A percentile compares a stretch with the other conserved stretches of the same genome.
These are phyloP conservation scores for Andrographis paniculata DNA, from an alignment of 305 asterid species.

Conservation along the genomic window DNA sequence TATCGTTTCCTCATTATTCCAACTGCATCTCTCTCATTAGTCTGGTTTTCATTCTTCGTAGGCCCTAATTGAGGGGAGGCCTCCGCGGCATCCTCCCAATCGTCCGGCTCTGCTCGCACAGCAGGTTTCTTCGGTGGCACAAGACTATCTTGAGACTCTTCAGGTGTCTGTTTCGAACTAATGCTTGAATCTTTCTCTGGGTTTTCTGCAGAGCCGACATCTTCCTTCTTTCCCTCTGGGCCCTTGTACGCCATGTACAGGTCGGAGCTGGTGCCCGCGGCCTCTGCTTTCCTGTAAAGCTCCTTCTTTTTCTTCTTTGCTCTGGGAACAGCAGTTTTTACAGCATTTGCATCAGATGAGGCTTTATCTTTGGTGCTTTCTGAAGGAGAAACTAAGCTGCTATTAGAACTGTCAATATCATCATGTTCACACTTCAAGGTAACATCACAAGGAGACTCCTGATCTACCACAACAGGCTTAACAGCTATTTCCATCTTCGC, in stretches of 20 bases:
- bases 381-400: slow-evolving; percentile 23
- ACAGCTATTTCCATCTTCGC: slow-evolving; percentile 22
- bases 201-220: slow-evolving; percentile 26
- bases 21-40: slow-evolving; percentile 30
- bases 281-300: slow-evolving; percentile 45
- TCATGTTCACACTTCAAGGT: slow-evolving; percentile 26
- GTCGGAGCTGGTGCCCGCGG: slow-evolving; percentile 60
- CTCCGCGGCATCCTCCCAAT: slow-evolving; percentile 94
- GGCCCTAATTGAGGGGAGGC: slow-evolving; percentile 49
- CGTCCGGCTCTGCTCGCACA: slow-evolving; percentile 63
- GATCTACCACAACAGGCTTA: slow-evolving; percentile 17
- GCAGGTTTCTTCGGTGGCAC: slow-evolving; percentile 28
- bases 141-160: slow-evolving; percentile 30
- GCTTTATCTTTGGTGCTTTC: slow-evolving; percentile 38
- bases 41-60: slow-evolving; percentile 26
- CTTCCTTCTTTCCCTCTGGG: slow-evolving; percentile 71
- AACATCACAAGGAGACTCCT: slow-evolving; percentile 21
- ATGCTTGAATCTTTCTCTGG: slow-evolving; percentile 30
- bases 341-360: slow-evolving; percentile 33
- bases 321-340: slow-evolving; percentile 30
- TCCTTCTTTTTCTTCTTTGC: slow-evolving; percentile 41
- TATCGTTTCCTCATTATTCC: slow-evolving; percentile 31
- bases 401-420: slow-evolving; percentile 16
- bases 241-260: slow-evolving; percentile 79
- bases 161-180: slow-evolving; percentile 26